These are phyloP conservation scores for Cutaneotrichosporon sp. DNA, from an alignment of 1,284 basidiomycete species.

Conservation along the genomic window DNA sequence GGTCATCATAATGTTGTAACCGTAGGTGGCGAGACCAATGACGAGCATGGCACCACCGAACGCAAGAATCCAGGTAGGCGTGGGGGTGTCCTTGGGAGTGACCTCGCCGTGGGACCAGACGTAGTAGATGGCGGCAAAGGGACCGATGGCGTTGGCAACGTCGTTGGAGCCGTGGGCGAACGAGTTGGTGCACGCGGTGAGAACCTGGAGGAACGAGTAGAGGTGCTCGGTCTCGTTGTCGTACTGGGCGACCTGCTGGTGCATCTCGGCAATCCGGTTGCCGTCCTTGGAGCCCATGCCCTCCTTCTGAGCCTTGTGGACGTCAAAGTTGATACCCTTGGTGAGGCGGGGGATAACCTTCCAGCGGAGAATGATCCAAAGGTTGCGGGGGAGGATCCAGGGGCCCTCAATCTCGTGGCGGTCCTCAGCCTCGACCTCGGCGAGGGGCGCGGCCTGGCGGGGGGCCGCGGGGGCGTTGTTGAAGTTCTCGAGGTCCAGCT, in stretches of 20 bases:
- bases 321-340: constrained; percentile 42
- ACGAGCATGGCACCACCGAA: constrained; percentile 48
- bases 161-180: constrained; percentile 52
- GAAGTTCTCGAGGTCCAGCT: constrained; percentile 10
- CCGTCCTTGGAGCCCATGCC: constrained; percentile 32
- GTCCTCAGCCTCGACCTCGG: constrained; percentile 29
- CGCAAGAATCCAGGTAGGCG: constrained; percentile 51
- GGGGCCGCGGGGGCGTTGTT: constrained; percentile 1
- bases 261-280: constrained; percentile 43
- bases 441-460: constrained; percentile 18
- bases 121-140: constrained; percentile 46
- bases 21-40: constrained; percentile 51
- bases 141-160: constrained; percentile 44
- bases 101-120: constrained; percentile 44
- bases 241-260: constrained; percentile 48
- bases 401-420: constrained; percentile 29
- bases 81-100: constrained; percentile 40
- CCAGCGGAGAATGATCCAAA: constrained; percentile 48
- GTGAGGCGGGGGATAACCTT: constrained; percentile 31
- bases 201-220: constrained; percentile 53
- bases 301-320: constrained; percentile 46
- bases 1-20: constrained; percentile 46
- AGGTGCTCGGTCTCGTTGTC: constrained; percentile 52
- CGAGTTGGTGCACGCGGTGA: constrained; percentile 53
- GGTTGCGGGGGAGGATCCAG: constrained; percentile 46